Conservation (phyloP, 225 moss, liverwort and hornwort genomes). For the Polytrichum formosum region DNA sequence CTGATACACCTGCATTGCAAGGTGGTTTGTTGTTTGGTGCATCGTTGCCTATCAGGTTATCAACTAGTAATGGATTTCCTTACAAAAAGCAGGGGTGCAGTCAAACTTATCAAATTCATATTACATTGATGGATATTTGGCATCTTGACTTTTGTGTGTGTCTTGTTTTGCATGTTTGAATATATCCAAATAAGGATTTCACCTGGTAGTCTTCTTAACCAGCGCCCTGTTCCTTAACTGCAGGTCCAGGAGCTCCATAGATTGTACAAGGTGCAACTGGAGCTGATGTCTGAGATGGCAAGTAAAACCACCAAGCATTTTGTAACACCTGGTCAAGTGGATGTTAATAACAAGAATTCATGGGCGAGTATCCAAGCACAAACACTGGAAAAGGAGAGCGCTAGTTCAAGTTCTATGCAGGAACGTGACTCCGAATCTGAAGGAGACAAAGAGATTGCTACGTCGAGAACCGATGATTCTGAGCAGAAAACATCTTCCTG, state of each 20-base stretch:
- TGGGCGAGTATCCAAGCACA: slow-evolving; percentile 8
- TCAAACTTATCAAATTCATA: too few species aligned
- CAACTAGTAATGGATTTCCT: too few species aligned
- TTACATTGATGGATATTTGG: too few species aligned
- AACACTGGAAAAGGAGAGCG: background rate
- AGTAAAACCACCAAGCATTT: slow-evolving; percentile 24
- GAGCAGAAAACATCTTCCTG: background rate
- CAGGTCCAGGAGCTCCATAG: slow-evolving; percentile 61
- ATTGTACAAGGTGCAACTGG: slow-evolving; percentile 46
- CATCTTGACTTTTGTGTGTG: background rate
- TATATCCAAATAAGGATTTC: background rate
- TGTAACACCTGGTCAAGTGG: slow-evolving; percentile 17
- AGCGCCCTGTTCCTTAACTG: background rate
- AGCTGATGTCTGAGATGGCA: slow-evolving; percentile 50
- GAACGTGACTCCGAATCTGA: background rate
- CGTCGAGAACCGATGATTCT: background rate
- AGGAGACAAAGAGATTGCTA: slow-evolving; percentile 2
- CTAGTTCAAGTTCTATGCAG: slow-evolving; percentile 5
- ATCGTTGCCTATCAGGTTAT: too few species aligned
- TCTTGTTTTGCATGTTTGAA: background rate
- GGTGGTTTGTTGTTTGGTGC: too few species aligned
- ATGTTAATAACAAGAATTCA: slow-evolving; percentile 1
- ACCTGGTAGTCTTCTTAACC: too few species aligned
- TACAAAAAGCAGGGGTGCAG: too few species aligned
- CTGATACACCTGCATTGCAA: too few species aligned